A percentile compares a stretch with the other conserved stretches of the same genome.
phyloP scores from a whole-genome alignment of 116 monocot species.

The Papilionanthe hybrid region DNA sequence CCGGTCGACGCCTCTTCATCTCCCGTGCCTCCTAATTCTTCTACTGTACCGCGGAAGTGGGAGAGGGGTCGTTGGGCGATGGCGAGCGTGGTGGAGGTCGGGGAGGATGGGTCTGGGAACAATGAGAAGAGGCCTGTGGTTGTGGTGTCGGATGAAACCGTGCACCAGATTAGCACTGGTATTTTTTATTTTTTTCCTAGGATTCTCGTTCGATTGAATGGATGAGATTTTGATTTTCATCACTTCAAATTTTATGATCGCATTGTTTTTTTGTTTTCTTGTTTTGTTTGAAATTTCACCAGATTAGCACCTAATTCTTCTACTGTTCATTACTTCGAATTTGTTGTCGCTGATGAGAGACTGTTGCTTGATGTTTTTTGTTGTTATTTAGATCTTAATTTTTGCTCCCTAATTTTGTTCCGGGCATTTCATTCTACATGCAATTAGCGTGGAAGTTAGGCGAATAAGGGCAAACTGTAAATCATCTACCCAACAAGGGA shows the following conservation, averaged over 20 bases:
- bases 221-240: not conserved
- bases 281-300: not conserved
- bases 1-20: not conserved
- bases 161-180: constrained; percentile 43
- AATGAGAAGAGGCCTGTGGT: not conserved
- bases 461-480: no score
- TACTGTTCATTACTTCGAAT: not conserved
- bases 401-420: no score
- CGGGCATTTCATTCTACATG: no score
- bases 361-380: not conserved
- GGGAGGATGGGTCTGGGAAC: not conserved
- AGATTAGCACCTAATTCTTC: not conserved
- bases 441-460: no score
- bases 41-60: not conserved
- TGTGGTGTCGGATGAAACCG: constrained; percentile 27
- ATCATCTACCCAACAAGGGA: no score
- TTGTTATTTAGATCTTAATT: not conserved
- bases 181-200: not conserved
- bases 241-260: not conserved
- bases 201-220: not conserved
- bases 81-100: constrained; percentile 6
- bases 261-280: not conserved
- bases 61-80: not conserved
- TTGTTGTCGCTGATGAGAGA: not conserved
- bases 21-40: not conserved